Evolutionary conservation across 225 moss, liverwort and hornwort species (phyloP).

Genomic region (Marchantia polymorpha): DNA sequence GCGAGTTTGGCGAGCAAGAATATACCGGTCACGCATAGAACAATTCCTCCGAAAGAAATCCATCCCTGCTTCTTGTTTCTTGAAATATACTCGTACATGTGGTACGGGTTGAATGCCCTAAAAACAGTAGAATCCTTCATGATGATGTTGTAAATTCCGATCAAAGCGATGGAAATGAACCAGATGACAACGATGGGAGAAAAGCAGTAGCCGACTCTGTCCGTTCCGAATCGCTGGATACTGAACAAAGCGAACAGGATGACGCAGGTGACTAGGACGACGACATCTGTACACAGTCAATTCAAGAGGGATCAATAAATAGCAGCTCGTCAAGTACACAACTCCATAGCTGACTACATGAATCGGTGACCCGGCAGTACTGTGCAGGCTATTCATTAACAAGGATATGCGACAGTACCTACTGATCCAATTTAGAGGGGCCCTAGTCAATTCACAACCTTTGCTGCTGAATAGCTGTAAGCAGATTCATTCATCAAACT

Average conservation of each 20-base stretch:
- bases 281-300: conserved; percentile 32
- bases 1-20: background rate
- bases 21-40: conserved; percentile 57
- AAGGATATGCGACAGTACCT: too few relatives aligned
- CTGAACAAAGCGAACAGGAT: conserved; percentile 51
- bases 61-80: conserved; percentile 42
- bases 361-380: too few relatives aligned
- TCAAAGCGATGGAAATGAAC: conserved; percentile 49
- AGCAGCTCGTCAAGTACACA: too few relatives aligned
- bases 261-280: conserved; percentile 42
- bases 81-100: conserved; percentile 37
- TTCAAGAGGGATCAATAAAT: too few relatives aligned
- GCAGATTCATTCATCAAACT: background rate
- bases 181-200: conserved; percentile 51
- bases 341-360: too few relatives aligned
- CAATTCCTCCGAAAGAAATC: conserved; percentile 58
- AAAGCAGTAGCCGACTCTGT: conserved; percentile 45
- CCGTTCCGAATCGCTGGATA: conserved; percentile 61
- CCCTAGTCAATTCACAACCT: background rate
- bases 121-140: conserved; percentile 48
- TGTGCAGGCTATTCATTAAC: too few relatives aligned
- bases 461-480: background rate
- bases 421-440: too few relatives aligned
- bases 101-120: conserved; percentile 52
- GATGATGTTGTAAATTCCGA: conserved; percentile 51